Conservation (phyloP, 2,329 filamentous ascomycete genomes). For the Thielaviopsis ethacetica region DNA sequence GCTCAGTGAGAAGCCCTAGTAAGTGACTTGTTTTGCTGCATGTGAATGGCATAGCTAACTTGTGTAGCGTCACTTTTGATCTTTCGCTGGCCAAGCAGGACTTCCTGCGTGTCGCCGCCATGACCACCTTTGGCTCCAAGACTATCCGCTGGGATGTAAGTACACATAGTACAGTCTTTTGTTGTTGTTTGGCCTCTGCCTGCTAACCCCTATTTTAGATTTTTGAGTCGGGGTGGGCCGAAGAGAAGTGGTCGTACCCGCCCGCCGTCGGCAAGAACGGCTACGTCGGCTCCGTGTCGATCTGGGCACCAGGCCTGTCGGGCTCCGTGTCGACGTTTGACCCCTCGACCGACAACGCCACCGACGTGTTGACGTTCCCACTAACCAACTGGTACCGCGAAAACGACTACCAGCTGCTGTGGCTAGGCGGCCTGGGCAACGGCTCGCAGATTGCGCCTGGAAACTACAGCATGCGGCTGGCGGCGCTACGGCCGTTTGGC, state of each 20-base stretch:
- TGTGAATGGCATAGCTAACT: background rate
- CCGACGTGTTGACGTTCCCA: slow-evolving; percentile 1
- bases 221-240: slow-evolving; percentile 23
- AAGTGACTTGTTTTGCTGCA: background rate
- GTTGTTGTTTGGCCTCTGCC: background rate
- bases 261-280: slow-evolving; percentile 21
- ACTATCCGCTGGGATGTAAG: background rate
- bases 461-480: slow-evolving; percentile 16
- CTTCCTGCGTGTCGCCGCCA: background rate
- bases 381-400: slow-evolving; percentile 10
- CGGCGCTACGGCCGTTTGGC: slow-evolving; percentile 16
- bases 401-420: background rate
- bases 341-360: background rate
- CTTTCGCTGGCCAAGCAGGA: background rate
- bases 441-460: slow-evolving; percentile 16
- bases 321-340: background rate
- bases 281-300: slow-evolving; percentile 24
- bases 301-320: background rate
- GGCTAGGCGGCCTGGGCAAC: slow-evolving; percentile 17
- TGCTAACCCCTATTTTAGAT: slow-evolving; percentile 17
- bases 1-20: background rate
- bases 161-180: background rate
- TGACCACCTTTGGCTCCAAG: background rate
- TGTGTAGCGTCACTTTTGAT: background rate
- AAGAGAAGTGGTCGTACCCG: slow-evolving; percentile 26